Base-by-base conservation (phyloP, 164 flowering plant genomes). In the Stephania yunnanensis region DNA sequence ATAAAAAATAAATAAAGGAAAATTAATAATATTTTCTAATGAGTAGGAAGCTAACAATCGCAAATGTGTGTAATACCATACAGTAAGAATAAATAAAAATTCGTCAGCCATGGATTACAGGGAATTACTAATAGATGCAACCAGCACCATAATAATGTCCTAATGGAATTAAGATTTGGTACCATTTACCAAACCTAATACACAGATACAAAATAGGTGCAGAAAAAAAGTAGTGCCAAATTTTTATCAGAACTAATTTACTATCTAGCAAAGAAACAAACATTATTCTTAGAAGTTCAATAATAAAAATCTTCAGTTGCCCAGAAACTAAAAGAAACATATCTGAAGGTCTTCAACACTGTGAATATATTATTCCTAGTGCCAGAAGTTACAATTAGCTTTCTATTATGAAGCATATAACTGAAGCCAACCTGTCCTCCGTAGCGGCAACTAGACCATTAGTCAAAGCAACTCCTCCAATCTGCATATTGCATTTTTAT, bases 381-480 rank as follows among this genome's bases (percentile, higher is more conserved):
- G 5, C 69, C 30, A 0, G 15, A 66, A 30, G 22, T 8, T 25
- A 25, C 11, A 12, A 66, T 13, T 11, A 53, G 7, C 10, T 25
- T 53, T 4, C 19, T 20, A 52, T 20, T 31, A 6, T 8, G 48
- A 58, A 31, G 25, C 12, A 31, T 5, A 63, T 45, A 77, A 19
- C 15, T 12, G 13, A 30, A 72, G 81, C 85, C 46, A 74, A 94
- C 99, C 98, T 91, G 71, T 94, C 99, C 82, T 96, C 99, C 76
- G 90, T 89, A n/a, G 92, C 97, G 65, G 95, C 79, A 84, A 90
- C 80, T 68, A 96, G 89, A 77, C 98, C 98, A 75, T 75, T 72
- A 10, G 97, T 96, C 85, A 89, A 78, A 77, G 94, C 93, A 67
- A 89, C 98, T 71, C 99, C 99, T 78, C 99, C 99, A 81, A 89